A percentile compares a stretch with the other conserved stretches of the same genome.
Conservation (phyloP, 768 basidiomycete genomes). For the Leccinellum luteum region DNA sequence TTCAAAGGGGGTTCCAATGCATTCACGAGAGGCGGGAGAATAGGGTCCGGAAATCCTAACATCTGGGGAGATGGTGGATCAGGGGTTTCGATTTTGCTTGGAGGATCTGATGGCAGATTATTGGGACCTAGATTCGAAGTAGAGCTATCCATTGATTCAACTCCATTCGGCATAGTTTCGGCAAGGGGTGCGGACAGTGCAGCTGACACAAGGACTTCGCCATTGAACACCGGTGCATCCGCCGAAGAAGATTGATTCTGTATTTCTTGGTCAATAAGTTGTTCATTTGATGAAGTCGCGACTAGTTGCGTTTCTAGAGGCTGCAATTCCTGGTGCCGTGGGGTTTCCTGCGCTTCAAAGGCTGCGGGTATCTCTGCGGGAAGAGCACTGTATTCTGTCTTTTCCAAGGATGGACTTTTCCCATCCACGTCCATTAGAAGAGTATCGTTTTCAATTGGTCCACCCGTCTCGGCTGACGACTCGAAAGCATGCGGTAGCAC, state of each 20-base stretch:
- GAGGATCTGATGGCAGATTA: background rate
- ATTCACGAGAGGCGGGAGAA: slow-evolving; percentile 12
- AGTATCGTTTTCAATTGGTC: background rate
- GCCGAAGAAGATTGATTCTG: background rate
- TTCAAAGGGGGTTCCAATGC: slow-evolving; percentile 15
- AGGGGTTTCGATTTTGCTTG: background rate
- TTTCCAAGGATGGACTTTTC: background rate
- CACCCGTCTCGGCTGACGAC: background rate
- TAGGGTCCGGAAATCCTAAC: background rate
- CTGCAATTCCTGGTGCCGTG: background rate
- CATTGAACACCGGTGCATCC: background rate
- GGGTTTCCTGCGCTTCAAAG: background rate
- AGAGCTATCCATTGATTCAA: slow-evolving; percentile 1
- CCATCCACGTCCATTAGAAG: slow-evolving; percentile 7
- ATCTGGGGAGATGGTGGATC: background rate
- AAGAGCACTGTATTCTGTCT: background rate
- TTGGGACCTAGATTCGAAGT: background rate
- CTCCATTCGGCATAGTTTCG: background rate
- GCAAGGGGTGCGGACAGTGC: background rate
- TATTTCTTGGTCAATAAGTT: background rate
- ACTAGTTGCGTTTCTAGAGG: background rate
- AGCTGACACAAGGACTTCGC: background rate
- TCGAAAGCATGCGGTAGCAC: background rate
- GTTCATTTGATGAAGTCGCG: background rate
- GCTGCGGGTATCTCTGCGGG: background rate